phyloP scores from a whole-genome alignment of 2,329 filamentous ascomycete genomes.

The Tolypocladium nubicola region DNA sequence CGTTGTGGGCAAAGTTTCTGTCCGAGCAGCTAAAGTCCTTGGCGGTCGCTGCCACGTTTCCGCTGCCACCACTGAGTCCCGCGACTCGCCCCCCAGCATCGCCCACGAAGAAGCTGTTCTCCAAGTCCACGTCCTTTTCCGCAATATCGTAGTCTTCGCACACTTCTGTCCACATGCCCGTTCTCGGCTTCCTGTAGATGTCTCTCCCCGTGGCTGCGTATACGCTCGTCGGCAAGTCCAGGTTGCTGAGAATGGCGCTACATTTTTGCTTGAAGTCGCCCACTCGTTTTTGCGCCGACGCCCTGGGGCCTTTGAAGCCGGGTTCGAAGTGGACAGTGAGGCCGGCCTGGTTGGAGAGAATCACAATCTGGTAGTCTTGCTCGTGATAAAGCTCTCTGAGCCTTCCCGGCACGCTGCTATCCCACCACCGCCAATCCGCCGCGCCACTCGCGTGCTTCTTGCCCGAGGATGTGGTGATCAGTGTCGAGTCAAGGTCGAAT shows the following conservation, averaged over 20 bases:
- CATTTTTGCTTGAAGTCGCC: conserved; percentile 77
- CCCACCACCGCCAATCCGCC: conserved; percentile 93
- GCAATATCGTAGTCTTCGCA: conserved; percentile 49
- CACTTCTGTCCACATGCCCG: conserved; percentile 72
- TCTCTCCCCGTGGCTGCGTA: conserved; percentile 84
- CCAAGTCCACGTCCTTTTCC: conserved; percentile 51
- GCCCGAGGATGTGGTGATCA: conserved; percentile 71
- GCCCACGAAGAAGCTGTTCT: conserved; percentile 73
- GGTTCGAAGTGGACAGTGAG: conserved; percentile 63
- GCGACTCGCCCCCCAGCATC: conserved; percentile 63
- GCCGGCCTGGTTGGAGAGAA: conserved; percentile 85
- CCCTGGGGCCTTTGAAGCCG: conserved; percentile 57
- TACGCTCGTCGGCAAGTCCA: conserved; percentile 66
- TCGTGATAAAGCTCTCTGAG: conserved; percentile 55
- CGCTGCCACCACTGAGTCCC: conserved; percentile 11
- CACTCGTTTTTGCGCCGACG: conserved; percentile 47
- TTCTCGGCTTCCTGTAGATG: conserved; percentile 73
- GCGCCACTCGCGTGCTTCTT: conserved; percentile 64
- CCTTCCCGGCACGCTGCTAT: conserved; percentile 54
- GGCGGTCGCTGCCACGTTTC: conserved; percentile 13
- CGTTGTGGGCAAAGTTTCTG: conserved; percentile 75
- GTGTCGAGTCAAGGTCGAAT: conserved; percentile 76
- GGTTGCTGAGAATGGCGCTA: conserved; percentile 53
- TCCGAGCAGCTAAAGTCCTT: conserved; percentile 59
- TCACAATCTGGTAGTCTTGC: conserved; percentile 64